A percentile compares a stretch with the other conserved stretches of the same genome.
Evolutionary conservation across 805 yeast species (phyloP).

Genomic region (Blastobotrys attinorum): DNA sequence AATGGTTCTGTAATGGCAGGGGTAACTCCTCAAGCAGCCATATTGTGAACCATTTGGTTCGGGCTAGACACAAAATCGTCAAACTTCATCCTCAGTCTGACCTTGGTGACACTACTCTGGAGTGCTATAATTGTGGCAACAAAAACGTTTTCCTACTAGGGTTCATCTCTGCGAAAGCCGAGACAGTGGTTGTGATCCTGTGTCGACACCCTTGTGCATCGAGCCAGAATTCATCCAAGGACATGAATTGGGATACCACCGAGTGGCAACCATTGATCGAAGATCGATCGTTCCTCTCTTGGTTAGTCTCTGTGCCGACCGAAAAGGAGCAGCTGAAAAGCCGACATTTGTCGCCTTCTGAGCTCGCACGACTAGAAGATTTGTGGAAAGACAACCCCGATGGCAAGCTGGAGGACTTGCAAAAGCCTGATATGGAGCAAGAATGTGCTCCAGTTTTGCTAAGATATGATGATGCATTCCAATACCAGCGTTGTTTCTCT

Average conservation of each 20-base stretch:
- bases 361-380: conserved; percentile 66
- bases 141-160: conserved; percentile 76
- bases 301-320: conserved; percentile 69
- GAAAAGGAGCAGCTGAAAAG: conserved; percentile 56
- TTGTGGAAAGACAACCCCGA: conserved; percentile 70
- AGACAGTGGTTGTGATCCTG: conserved; percentile 75
- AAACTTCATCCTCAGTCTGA: conserved; percentile 73
- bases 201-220: conserved; percentile 76
- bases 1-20: conserved; percentile 86
- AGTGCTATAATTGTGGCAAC: conserved; percentile 86
- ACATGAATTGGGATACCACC: conserved; percentile 75
- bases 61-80: conserved; percentile 68
- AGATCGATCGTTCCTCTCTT: conserved; percentile 65
- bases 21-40: conserved; percentile 59
- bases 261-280: conserved; percentile 86
- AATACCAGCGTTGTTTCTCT: conserved; percentile 77
- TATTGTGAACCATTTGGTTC: conserved; percentile 75
- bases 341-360: conserved; percentile 48
- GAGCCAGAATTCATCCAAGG: conserved; percentile 42
- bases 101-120: conserved; percentile 78
- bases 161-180: conserved; percentile 78
- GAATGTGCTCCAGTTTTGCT: conserved; percentile 65
- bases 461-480: conserved; percentile 74
- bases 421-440: conserved; percentile 39
- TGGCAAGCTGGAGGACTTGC: conserved; percentile 65